Base-by-base conservation (phyloP, 805 yeast genomes). In the Candida morakotiae region DNA sequence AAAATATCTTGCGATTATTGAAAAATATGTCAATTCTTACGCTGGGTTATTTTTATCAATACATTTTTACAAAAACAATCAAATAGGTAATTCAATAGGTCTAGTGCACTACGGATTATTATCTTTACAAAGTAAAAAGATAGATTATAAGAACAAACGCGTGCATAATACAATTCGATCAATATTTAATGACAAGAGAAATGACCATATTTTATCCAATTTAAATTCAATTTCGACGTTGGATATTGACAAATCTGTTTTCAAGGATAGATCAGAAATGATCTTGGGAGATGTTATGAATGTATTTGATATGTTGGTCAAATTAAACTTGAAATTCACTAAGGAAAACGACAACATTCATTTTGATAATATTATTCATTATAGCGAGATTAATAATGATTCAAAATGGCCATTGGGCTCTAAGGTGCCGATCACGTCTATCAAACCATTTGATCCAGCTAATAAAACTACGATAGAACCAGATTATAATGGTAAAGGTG, bases 11-110 rank as follows among this genome's bases (percentile, higher is more conserved):
- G 26, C 35, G 6, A 35, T 67, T 2, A 43, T 66, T 10, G 50
- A 56, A 30, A 61, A 56, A 31, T 62, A 70, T 46, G 56, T 62
- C 5, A 51, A 57, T 17, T 73, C 73, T 0, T 69, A 70, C 40
- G 62, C 71, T 14, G 75, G 73, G 0, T 42, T 64, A n/a, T 65
- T 72, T 34, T 52, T 71, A 16, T 56, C 75, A 0, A 58, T 71
- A 26, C 77, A 72, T 33, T 50, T 56, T 36, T 72, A 72, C 47
- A 72, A 71, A 41, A 61, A 70, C 33, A 57, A 61, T 36, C 60
- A 65, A 26, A 36, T 72, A 14, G 79, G 79, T 6, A 58, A 58
- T n/a, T 67, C 73, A 3, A 57, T 73, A 27, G 79, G 77, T 2
- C 55, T 70, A 22, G 46, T 72, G 2, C 65, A 69, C 39, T 56